Evolutionary conservation across 805 yeast genomes (phyloP), one percentile per base, ranked within the genome.

Genomic region (Zygoascus biomembranicola): DNA sequence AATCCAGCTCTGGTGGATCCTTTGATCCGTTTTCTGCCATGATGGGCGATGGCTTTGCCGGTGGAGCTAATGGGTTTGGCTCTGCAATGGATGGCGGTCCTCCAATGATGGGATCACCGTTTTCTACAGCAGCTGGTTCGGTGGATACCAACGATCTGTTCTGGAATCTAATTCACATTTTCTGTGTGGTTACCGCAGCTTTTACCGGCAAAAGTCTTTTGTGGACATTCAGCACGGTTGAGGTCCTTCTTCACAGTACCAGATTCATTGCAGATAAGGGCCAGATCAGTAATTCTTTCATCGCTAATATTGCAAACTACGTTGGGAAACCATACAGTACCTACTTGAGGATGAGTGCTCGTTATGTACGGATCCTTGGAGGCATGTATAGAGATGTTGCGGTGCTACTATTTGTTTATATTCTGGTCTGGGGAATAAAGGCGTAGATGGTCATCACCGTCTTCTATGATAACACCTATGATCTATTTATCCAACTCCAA

Each of bases 341-440:
- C 18, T 64, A 63, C 52, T 45, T 64, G 49, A 52, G 59, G 8
- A 52, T 56, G 28, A 59, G 50, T 14, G 57, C 56, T 13, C 53
- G 52, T 55, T 59, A 44, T 55, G 54, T 49, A 23, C 57, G 48
- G 41, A 55, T 52, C n/a, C 61, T 43, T 50, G 28, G 32, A 50
- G 55, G 19, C 42, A 48, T 51, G 47, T 60, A 37, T 20, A 51
- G 49, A 57, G 70, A 66, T 53, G 43, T 63, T 13, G 59, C 65
- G 23, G 46, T 66, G 35, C 56, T 60, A 1, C 49, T 68, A 47
- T 64, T 68, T 56, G 57, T 63, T 10, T 58, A 60, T 42, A 65
- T 66, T 23, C 41, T 52, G 16, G 19, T 47, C 19, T 49, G 44
- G 44, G 44, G 44, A 18, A 11, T 16, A 42, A 42, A 19, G 13